Evolutionary conservation across 2,329 filamentous ascomycete species (phyloP).

Genomic region (Cladosporium sphaerospermum): DNA sequence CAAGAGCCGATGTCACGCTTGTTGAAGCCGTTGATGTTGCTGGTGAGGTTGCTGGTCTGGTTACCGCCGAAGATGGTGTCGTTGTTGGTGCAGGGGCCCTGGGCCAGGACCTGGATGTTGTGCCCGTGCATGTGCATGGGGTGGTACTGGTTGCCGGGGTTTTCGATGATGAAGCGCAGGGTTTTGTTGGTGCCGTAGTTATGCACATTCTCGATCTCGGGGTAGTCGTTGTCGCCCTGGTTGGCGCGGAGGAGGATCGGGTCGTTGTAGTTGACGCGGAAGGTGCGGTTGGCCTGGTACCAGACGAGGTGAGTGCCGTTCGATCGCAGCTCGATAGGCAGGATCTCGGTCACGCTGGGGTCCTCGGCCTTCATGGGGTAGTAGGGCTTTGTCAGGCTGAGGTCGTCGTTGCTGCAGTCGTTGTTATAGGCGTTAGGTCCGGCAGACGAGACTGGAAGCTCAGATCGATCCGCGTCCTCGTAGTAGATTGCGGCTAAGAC

Average conservation of each 20-base stretch:
- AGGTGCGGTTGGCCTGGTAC: slow-evolving; percentile 50
- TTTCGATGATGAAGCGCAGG: slow-evolving; percentile 36
- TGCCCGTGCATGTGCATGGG: slow-evolving; percentile 46
- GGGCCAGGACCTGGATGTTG: slow-evolving; percentile 40
- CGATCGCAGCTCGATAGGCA: slow-evolving; percentile 43
- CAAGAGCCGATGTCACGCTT: slow-evolving; percentile 3
- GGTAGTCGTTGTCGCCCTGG: slow-evolving; percentile 22
- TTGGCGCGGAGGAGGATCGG: slow-evolving; percentile 32
- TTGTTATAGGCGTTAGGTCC: slow-evolving; percentile 35
- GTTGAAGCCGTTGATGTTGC: slow-evolving; percentile 1
- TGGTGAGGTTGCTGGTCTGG: slow-evolving; percentile 1
- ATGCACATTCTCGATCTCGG: slow-evolving; percentile 31
- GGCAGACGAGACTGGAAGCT: slow-evolving; percentile 35
- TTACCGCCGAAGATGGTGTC: slow-evolving; percentile 19
- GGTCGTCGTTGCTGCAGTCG: slow-evolving; percentile 53
- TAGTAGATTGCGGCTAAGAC: slow-evolving; percentile 62
- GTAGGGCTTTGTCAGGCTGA: slow-evolving; percentile 48
- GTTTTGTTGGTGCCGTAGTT: slow-evolving; percentile 35
- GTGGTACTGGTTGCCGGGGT: slow-evolving; percentile 30
- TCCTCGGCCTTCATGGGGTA: slow-evolving; percentile 41
- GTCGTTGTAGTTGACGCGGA: slow-evolving; percentile 43
- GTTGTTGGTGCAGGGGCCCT: slow-evolving; percentile 26
- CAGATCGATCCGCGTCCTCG: slow-evolving; percentile 47
- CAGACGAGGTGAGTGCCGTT: slow-evolving; percentile 44
- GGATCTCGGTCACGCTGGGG: slow-evolving; percentile 29